Evolutionary conservation across 805 yeast species (phyloP), one percentile per base, ranked within the genome.

Genomic region (Metschnikowia gruessii): DNA sequence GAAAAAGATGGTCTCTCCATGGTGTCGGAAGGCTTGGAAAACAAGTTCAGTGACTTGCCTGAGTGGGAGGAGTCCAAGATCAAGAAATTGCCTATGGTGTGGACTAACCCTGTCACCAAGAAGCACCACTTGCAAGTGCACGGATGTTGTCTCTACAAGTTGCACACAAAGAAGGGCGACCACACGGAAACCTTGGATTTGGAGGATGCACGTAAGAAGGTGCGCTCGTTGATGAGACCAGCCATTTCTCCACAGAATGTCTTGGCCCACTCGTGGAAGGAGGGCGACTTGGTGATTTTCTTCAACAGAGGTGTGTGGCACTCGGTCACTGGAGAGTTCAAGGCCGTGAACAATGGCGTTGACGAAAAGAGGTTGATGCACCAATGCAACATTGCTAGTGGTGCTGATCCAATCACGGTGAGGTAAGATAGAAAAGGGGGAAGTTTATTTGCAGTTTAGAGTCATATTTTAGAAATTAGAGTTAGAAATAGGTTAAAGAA

Each of bases 281-380:
- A 81, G 54, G 96, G 96, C 46, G 96, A 89, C 59, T 75, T 89
- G 60, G 94, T 87, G 30, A 82, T 89, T 46, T 89, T 89, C 74
- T 88, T 75, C 68, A 89, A 89, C 74, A 77, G 92, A 63, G 96
- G 96, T 37, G 91, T 89, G 10, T 86, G 92, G 85, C 96, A 89
- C 63, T 81, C 92, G 1, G 96, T 89, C 28, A 88, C 96, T 13
- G 95, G 96, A 43, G 95, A 88, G 66, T 84, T 89, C 67, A 70
- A 71, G 56, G 76, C 74, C 4, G 64, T 66, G 37, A 45, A 51
- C 17, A 58, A 61, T 37, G 82, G 79, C 16, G 76, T 77, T 16
- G 87, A 85, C 40, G 94, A 88, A 61, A 81, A 79, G 58, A 79
- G 96, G 65, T 73, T 89, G 61, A 88, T 89, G 95, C 96, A 89